Evolutionary conservation across 1,139 yeast species (phyloP), one percentile per base, ranked within the genome.

Genomic region (Suhomyces chickasaworum): DNA sequence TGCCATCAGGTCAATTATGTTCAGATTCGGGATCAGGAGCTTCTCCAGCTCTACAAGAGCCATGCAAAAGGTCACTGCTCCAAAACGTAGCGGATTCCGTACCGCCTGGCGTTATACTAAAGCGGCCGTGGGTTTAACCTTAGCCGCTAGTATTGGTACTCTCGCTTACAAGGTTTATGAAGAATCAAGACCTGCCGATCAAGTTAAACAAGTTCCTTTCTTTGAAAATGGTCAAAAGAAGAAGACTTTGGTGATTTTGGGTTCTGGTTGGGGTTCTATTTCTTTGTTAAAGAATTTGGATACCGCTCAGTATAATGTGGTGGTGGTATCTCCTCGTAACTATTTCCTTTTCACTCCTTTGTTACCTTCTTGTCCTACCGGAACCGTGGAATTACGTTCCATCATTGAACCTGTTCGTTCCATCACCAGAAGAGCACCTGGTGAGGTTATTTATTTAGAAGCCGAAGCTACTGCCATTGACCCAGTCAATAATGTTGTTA

Each of bases 191-290:
- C 91, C 91, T 4, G 73, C 74, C 33, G 68, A 71, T 23, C 91
- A 86, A 64, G 51, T 54, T 30, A 68, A 69, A 49, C 62, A 70
- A 44, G 69, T 81, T 9, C 79, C 83, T n/a, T 66, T 74, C 32
- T 81, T 83, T 56, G 75, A 78, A 44, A 78, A 76, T 57, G 93
- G 93, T 33, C 81, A 88, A 49, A 81, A 85, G 64, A 89, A 88
- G 77, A 91, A 91, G 74, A 89, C 91, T 38, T 72, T 91, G 61
- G 95, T 91, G 46, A 83, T 91, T 54, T 78, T 91, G 58, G 97
- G 98, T 49, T 82, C 96, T 37, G 97, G 97, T 48, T 91, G 97
- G 97, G 97, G 96, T 48, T 81, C 96, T 13, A 83, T 87, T 44
- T 81, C 93, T 3, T 71, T 90, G 55, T 77, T 91, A 68, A 90